Evolutionary conservation across 1,139 yeast species (phyloP).

Genomic region (Magnusiomyces paraingens): DNA sequence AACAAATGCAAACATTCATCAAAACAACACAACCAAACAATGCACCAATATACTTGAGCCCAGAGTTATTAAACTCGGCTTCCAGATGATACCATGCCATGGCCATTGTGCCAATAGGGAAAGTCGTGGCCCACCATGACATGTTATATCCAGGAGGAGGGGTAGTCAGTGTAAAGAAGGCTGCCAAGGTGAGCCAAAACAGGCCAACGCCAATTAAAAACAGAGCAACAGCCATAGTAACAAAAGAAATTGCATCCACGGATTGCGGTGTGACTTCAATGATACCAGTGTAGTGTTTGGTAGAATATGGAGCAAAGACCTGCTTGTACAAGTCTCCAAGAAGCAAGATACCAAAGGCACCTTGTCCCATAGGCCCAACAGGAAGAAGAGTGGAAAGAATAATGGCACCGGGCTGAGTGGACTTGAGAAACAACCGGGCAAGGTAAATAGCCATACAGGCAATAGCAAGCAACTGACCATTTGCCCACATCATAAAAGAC

Average conservation of each 20-base stretch:
- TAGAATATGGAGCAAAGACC: conserved; percentile 14
- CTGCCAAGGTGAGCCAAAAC: conserved; percentile 54
- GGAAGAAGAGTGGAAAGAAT: conserved; percentile 54
- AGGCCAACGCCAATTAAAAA: conserved; percentile 55
- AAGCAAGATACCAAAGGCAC: conserved; percentile 58
- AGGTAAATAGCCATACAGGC: conserved; percentile 52
- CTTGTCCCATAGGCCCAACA: conserved; percentile 75
- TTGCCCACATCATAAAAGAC: conserved; percentile 56
- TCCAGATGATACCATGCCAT: conserved; percentile 51
- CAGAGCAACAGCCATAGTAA: conserved; percentile 35
- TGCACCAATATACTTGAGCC: conserved; percentile 56
- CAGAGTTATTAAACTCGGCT: conserved; percentile 39
- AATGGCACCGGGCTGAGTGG: conserved; percentile 48
- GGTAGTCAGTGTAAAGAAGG: conserved; percentile 29
- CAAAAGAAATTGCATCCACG: conserved; percentile 6
- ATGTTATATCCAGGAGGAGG: conserved; percentile 43
- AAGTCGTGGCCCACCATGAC: conserved; percentile 82
- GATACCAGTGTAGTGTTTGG: not conserved
- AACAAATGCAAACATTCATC: conserved; percentile 36
- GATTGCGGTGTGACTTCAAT: not conserved
- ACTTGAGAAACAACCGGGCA: conserved; percentile 50
- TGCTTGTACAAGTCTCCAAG: conserved; percentile 39
- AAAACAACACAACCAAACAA: conserved; percentile 49
- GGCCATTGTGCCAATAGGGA: conserved; percentile 84
- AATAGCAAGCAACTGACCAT: conserved; percentile 57